A percentile compares a stretch with the other conserved stretches of the same genome.
Conservation (phyloP, 1,284 basidiomycete genomes). For the Melanopsichium pennsylvanicum region DNA sequence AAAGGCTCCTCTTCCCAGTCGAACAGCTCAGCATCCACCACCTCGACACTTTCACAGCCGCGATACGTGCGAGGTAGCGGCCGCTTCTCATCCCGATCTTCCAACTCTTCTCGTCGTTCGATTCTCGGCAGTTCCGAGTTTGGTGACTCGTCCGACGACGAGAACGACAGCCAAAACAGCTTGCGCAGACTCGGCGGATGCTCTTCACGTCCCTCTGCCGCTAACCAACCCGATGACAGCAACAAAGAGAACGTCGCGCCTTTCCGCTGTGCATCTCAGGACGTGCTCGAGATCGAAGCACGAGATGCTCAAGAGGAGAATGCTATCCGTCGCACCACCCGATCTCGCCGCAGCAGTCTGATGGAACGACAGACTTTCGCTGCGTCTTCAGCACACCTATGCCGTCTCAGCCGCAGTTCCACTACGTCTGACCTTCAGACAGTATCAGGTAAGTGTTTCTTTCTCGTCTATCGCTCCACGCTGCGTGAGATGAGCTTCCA, state of each 20-base stretch:
- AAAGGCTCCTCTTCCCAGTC: slow-evolving; percentile 14
- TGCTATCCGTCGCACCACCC: slow-evolving; percentile 46
- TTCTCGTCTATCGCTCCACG: no score
- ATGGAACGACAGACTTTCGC: slow-evolving; percentile 35
- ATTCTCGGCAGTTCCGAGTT: slow-evolving; percentile 42
- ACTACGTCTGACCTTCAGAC: slow-evolving; percentile 31
- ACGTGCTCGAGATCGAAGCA: slow-evolving; percentile 42
- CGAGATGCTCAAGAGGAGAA: slow-evolving; percentile 43
- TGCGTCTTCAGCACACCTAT: slow-evolving; percentile 1
- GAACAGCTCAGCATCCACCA: slow-evolving; percentile 11
- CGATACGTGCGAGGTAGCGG: slow-evolving; percentile 14
- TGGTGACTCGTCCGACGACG: slow-evolving; percentile 45
- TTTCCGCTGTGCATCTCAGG: slow-evolving; percentile 37
- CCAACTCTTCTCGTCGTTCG: slow-evolving; percentile 31
- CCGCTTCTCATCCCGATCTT: slow-evolving; percentile 27
- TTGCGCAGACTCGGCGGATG: slow-evolving; percentile 50
- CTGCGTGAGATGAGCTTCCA: no score
- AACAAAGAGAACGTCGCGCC: slow-evolving; percentile 65
- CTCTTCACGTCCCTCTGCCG: slow-evolving; percentile 5
- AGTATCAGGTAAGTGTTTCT: no score
- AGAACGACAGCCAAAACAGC: slow-evolving; percentile 15
- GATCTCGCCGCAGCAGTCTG: slow-evolving; percentile 33
- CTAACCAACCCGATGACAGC: slow-evolving; percentile 51
- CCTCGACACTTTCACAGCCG: slow-evolving; percentile 15
- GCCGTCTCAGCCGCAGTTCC: slow-evolving; percentile 35